phyloP scores from a whole-genome alignment of 1,139 yeast species.

The Suhomyces choctaworum region DNA sequence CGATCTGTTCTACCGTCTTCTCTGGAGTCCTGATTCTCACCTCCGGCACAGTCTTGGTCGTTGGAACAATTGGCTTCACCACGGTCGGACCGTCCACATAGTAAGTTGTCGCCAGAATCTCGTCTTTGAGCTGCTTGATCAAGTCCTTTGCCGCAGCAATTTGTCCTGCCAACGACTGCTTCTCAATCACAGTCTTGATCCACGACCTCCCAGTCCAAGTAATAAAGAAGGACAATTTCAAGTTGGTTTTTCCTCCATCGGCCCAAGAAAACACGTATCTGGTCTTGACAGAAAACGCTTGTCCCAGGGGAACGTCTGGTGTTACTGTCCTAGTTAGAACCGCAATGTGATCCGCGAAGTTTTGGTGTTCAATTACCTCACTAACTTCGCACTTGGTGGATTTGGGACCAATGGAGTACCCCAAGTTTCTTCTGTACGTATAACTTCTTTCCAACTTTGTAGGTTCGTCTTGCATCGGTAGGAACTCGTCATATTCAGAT shows the following conservation, averaged over 20 bases:
- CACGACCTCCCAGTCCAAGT: slow-evolving; percentile 60
- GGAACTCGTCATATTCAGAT: slow-evolving; percentile 41
- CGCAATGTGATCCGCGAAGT: slow-evolving; percentile 38
- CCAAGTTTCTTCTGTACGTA: slow-evolving; percentile 48
- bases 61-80: slow-evolving; percentile 5
- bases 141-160: slow-evolving; percentile 38
- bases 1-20: slow-evolving; percentile 1
- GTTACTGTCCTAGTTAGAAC: slow-evolving; percentile 45
- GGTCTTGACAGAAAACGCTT: slow-evolving; percentile 51
- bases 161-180: slow-evolving; percentile 51
- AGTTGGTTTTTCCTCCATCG: slow-evolving; percentile 37
- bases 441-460: slow-evolving; percentile 35
- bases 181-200: slow-evolving; percentile 57
- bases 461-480: slow-evolving; percentile 33
- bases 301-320: slow-evolving; percentile 64
- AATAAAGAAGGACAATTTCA: slow-evolving; percentile 45
- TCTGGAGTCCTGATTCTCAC: not conserved
- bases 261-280: slow-evolving; percentile 53
- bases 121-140: slow-evolving; percentile 30
- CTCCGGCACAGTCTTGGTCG: not conserved
- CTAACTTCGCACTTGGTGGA: slow-evolving; percentile 52
- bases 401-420: slow-evolving; percentile 59
- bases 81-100: slow-evolving; percentile 23
- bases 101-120: slow-evolving; percentile 28
- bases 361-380: slow-evolving; percentile 45